Evolutionary conservation across 768 basidiomycete species (phyloP).

Genomic region (Xerocomellus intermedius): DNA sequence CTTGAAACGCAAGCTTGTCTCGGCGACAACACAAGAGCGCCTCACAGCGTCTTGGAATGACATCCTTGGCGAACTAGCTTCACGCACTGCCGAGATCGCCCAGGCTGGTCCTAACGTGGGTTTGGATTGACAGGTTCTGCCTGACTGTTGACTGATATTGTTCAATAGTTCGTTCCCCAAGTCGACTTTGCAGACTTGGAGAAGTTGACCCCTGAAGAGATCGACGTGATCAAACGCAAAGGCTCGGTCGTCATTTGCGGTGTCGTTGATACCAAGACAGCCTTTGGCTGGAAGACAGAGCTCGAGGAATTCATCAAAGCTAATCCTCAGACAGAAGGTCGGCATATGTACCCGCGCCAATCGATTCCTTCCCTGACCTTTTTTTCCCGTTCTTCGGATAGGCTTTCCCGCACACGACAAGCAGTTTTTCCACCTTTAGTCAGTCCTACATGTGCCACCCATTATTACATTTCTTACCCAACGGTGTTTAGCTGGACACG

Average conservation of each 20-base stretch:
- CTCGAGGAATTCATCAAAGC: conserved; percentile 54
- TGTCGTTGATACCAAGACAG: conserved; percentile 57
- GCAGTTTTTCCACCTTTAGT: conserved; percentile 77
- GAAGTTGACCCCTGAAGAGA: conserved; percentile 42
- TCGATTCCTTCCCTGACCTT: not conserved
- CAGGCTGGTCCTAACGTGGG: conserved; percentile 48
- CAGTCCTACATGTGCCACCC: conserved; percentile 18
- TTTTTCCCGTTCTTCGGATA: conserved; percentile 16
- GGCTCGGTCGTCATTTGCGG: conserved; percentile 63
- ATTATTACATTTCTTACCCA: not conserved
- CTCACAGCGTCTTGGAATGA: conserved; percentile 58
- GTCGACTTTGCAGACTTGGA: conserved; percentile 56
- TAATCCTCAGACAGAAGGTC: conserved; percentile 59
- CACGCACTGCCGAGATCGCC: conserved; percentile 44
- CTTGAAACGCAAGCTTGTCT: conserved; percentile 57
- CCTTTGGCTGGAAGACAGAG: conserved; percentile 54
- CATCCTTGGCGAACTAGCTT: conserved; percentile 50
- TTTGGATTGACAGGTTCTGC: not conserved
- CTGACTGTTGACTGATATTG: not conserved
- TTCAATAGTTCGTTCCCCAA: conserved; percentile 55
- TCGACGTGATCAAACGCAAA: conserved; percentile 49
- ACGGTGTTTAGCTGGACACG: conserved; percentile 40
- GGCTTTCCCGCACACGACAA: conserved; percentile 57
- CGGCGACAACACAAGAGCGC: conserved; percentile 45
- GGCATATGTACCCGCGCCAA: not conserved